These are phyloP conservation scores for Hypoxylon subgilvum DNA, from an alignment of 495 filamentous ascomycete species.

Conservation along the genomic window DNA sequence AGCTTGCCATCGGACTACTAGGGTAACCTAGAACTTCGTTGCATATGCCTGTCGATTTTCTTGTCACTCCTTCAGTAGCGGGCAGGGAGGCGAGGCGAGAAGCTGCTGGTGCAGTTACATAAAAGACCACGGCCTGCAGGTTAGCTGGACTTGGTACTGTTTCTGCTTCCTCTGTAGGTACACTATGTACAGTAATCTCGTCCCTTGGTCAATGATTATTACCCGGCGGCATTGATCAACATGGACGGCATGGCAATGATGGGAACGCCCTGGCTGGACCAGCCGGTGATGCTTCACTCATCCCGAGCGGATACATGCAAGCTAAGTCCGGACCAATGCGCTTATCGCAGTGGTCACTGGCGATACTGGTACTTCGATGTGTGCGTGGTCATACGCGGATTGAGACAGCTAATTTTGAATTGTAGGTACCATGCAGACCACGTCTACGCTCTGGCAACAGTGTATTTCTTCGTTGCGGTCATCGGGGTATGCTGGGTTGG, in stretches of 20 bases:
- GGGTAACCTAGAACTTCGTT: slow-evolving; percentile 5
- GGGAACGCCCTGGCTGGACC: slow-evolving; percentile 51
- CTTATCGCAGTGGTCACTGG: slow-evolving; percentile 54
- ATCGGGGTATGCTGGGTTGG: slow-evolving; percentile 55
- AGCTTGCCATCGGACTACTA: slow-evolving; percentile 7
- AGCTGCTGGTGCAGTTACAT: slow-evolving; percentile 19
- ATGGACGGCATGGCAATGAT: slow-evolving; percentile 25
- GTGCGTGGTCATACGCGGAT: too few species aligned
- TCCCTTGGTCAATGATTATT: not conserved
- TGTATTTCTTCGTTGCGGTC: slow-evolving; percentile 56
- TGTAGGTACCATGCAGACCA: slow-evolving; percentile 62
- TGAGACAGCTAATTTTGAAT: not conserved
- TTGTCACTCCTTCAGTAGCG: slow-evolving; percentile 1
- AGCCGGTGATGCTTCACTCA: slow-evolving; percentile 57
- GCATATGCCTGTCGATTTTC: slow-evolving; percentile 3
- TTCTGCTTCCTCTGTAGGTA: too few species aligned
- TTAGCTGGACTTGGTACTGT: not conserved
- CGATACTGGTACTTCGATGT: slow-evolving; percentile 49
- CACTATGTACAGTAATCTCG: not conserved
- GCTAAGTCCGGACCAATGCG: slow-evolving; percentile 56
- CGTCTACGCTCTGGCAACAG: slow-evolving; percentile 55
- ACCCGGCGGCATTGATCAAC: slow-evolving; percentile 3
- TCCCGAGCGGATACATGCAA: slow-evolving; percentile 52
- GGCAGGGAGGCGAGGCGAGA: not conserved
- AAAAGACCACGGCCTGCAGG: slow-evolving; percentile 12